Evolutionary conservation across 2,329 filamentous ascomycete species (phyloP).

Genomic region (Furcasterigmium sp.): DNA sequence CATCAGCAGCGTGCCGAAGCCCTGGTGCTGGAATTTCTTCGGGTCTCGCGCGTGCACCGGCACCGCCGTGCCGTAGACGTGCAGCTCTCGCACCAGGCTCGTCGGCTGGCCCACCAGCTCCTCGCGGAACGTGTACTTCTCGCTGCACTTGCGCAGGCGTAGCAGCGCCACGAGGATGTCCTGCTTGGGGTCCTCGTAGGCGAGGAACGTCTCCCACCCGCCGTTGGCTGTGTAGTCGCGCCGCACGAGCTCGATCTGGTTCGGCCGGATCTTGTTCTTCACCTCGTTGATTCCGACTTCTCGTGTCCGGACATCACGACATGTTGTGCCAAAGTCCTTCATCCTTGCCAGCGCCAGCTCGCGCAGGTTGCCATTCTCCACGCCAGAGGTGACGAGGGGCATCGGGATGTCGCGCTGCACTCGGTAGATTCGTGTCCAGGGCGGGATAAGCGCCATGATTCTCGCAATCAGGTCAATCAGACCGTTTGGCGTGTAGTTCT

Average conservation of each 20-base stretch:
- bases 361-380: slow-evolving; percentile 94
- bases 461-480: slow-evolving; percentile 92
- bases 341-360: slow-evolving; percentile 93
- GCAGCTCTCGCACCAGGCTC: slow-evolving; percentile 87
- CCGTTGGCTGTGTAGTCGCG: slow-evolving; percentile 93
- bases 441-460: slow-evolving; percentile 91
- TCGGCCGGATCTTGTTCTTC: slow-evolving; percentile 96
- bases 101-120: slow-evolving; percentile 84
- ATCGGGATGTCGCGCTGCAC: slow-evolving; percentile 99
- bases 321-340: slow-evolving; percentile 98
- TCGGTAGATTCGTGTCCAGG: slow-evolving; percentile 97
- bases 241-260: slow-evolving; percentile 90
- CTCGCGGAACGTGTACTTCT: slow-evolving; percentile 85
- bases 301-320: slow-evolving; percentile 90
- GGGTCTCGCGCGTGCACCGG: slow-evolving; percentile 93
- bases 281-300: slow-evolving; percentile 99
- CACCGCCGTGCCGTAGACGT: slow-evolving; percentile 97
- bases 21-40: slow-evolving; percentile 96
- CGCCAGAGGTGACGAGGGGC: slow-evolving; percentile 96
- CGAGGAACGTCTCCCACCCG: slow-evolving; percentile 97
- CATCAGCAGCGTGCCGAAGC: slow-evolving; percentile 94
- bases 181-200: slow-evolving; percentile 97
- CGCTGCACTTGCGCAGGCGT: slow-evolving; percentile 82
- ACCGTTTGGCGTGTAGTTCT: slow-evolving; percentile 97
- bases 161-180: slow-evolving; percentile 93